Percentiles rank a stretch among this genome's conserved stretches.
Evolutionary conservation across 495 filamentous ascomycete species (phyloP).

Genomic region (Clavariopsis aquatica): DNA sequence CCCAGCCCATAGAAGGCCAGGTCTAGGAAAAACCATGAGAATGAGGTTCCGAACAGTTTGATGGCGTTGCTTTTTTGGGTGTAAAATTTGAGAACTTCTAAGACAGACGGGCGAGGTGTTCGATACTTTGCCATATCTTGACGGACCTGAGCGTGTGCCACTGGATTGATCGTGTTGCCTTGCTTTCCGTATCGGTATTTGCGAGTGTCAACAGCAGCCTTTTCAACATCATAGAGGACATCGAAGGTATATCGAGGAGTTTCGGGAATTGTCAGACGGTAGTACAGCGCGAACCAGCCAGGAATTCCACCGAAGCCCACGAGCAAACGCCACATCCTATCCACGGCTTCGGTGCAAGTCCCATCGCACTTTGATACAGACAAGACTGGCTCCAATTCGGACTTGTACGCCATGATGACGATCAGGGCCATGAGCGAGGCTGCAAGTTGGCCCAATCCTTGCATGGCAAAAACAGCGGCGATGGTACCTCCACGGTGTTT

Average conservation of each 20-base stretch:
- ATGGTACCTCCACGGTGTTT: constrained; percentile 85
- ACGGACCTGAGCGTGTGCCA: constrained; percentile 56
- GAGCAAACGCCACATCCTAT: constrained; percentile 81
- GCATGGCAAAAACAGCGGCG: constrained; percentile 80
- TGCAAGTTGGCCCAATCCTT: constrained; percentile 73
- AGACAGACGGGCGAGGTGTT: constrained; percentile 56
- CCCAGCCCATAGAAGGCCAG: constrained; percentile 78
- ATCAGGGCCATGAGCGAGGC: constrained; percentile 73
- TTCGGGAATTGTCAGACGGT: constrained; percentile 85
- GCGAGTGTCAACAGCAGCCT: constrained; percentile 65
- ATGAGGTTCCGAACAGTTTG: constrained; percentile 73
- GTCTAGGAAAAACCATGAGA: constrained; percentile 79
- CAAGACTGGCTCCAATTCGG: constrained; percentile 57
- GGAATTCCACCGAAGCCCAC: constrained; percentile 79
- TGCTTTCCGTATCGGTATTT: constrained; percentile 45
- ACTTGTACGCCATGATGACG: constrained; percentile 68
- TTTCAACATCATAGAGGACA: constrained; percentile 68
- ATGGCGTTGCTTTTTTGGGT: constrained; percentile 64
- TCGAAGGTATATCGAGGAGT: constrained; percentile 83
- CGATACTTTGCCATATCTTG: constrained; percentile 52
- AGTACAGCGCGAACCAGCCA: constrained; percentile 75
- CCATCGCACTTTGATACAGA: constrained; percentile 58
- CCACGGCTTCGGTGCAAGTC: constrained; percentile 66
- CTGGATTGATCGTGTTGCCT: constrained; percentile 61
- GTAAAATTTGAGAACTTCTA: constrained; percentile 62